Base-by-base conservation (phyloP, 257 asterid genomes). In the Lithospermum erythrorhizon region DNA sequence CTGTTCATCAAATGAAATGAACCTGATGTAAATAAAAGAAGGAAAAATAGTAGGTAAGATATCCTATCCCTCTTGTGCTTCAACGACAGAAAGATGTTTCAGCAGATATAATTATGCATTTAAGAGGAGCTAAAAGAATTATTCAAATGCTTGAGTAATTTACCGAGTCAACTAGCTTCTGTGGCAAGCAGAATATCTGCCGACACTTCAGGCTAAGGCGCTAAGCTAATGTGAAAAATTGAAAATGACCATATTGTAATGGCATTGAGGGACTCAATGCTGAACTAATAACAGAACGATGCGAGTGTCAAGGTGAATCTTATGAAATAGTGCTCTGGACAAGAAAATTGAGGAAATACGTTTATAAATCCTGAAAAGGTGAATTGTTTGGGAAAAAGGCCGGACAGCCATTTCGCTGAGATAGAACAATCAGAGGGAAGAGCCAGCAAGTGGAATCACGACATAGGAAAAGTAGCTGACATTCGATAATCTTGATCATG, bases 1-100 rank as follows among this genome's bases (percentile, higher is more conserved):
- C 70, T 68, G 76, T 77, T 88, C 95, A 69, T 88, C 93, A 63
- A 91, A 88, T 20, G 85, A 79, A 48, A 81, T 72, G 72, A 91
- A 91, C 77, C 97, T 90, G 82, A 68, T 47, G 59, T 62, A 35
- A 63, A 75, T 53, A 63, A 22, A 61, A 68, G 62, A 65, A 77
- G 56, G 65, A 63, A 15, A 64, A 70, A 63, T 9, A 10, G 58
- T 60, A 70, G 67, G 37, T 61, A 61, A 67, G 41, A 57, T 22
- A 27, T 47, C 27, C 56, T 11, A 67, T 47, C 30, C 30, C 64
- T 55, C 59, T 71, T 41, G 64, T 65, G 51, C 59, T 53, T 57
- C 60, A 53, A n/a, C n/a, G 22, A 21, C 53, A 51, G 15, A 23
- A 9, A 25, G 54, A 52, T 53, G 52, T 45, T 61, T 47, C 58